Percentiles rank a stretch among this genome's conserved stretches.
These are phyloP conservation scores for Crassisporium funariophilum DNA, from an alignment of 768 basidiomycete species.

Conservation along the genomic window DNA sequence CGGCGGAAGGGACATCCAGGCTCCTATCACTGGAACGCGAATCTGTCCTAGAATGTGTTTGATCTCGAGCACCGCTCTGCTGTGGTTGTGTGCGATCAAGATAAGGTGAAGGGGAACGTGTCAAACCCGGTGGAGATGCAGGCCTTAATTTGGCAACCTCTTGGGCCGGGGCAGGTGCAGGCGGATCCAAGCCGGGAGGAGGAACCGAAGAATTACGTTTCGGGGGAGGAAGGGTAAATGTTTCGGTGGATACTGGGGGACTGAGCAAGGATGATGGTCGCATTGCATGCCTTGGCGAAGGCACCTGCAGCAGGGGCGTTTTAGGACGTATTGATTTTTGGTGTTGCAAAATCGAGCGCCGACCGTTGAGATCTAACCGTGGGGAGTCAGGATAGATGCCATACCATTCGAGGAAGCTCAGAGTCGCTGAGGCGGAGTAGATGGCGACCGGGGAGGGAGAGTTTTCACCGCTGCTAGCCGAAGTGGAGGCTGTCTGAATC, in stretches of 20 bases:
- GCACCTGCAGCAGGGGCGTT: constrained; percentile 19
- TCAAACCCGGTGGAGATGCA: too few species aligned
- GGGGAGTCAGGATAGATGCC: constrained; percentile 39
- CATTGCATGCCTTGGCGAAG: constrained; percentile 12
- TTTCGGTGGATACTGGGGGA: constrained; percentile 8
- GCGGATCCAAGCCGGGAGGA: constrained; percentile 19
- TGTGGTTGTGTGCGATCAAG: too few species aligned
- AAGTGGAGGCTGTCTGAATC: constrained; percentile 15
- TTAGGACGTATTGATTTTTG: constrained; percentile 18
- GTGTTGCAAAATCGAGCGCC: constrained; percentile 8
- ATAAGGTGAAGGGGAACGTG: too few species aligned
- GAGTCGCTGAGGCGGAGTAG: constrained; percentile 34
- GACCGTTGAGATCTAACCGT: constrained; percentile 19
- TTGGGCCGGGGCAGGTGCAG: constrained; percentile 4
- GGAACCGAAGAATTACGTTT: constrained; percentile 19
- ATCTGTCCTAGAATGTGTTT: not conserved
- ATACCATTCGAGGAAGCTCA: constrained; percentile 39
- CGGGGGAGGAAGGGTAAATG: constrained; percentile 1
- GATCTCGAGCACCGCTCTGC: constrained; percentile 2
- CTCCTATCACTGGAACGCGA: not conserved
- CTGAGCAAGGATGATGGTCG: constrained; percentile 18
- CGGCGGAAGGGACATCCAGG: constrained; percentile 15
- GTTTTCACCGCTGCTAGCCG: constrained; percentile 8
- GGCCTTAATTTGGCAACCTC: too few species aligned
- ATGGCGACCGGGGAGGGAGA: constrained; percentile 28